These are phyloP conservation scores for Botrytis galanthina DNA, from an alignment of 2,329 filamentous ascomycete species.

Conservation along the genomic window DNA sequence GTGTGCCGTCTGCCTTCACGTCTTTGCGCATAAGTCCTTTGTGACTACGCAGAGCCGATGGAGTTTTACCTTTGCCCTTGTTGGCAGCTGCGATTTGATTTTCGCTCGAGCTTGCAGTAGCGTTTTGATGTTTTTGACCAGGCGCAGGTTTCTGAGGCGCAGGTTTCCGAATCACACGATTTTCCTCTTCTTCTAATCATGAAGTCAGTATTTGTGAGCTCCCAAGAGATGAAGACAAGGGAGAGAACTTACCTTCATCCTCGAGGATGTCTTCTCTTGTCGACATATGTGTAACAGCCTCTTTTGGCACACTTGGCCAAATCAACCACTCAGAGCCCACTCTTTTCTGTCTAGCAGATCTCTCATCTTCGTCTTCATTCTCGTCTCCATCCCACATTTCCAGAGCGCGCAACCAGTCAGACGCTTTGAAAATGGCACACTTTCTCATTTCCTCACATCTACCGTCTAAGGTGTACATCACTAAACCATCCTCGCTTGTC, in stretches of 20 bases:
- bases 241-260: background rate
- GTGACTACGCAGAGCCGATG: background rate
- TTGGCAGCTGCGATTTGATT: background rate
- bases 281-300: background rate
- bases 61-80: background rate
- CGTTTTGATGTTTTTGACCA: background rate
- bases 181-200: background rate
- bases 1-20: background rate
- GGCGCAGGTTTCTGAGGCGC: background rate
- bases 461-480: background rate
- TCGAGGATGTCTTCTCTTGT: background rate
- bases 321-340: background rate
- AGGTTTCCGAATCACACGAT: background rate
- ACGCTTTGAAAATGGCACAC: background rate
- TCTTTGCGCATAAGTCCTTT: background rate
- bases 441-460: background rate
- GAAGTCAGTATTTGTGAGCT: background rate
- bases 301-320: conserved; percentile 1
- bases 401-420: background rate
- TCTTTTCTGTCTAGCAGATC: background rate
- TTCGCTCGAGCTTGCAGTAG: background rate
- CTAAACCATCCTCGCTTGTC: background rate
- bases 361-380: background rate
- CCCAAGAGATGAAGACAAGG: fast-evolving
- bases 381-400: background rate